Conservation (phyloP, 2,329 filamentous ascomycete species). For the Drechmeria coniospora region DNA sequence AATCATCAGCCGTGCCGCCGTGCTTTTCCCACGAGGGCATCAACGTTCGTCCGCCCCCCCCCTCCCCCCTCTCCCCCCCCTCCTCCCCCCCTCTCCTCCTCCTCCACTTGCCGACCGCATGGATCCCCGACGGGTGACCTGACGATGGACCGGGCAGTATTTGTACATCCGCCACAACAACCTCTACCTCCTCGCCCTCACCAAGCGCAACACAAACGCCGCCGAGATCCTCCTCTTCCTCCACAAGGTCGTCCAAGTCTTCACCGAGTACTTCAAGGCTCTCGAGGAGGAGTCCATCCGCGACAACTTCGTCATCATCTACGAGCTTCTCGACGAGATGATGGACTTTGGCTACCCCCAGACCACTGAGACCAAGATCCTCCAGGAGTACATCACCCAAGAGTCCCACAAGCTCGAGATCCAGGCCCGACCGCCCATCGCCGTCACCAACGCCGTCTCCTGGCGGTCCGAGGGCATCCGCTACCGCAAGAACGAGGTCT, state of each 20-base stretch:
- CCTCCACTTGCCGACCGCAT: not conserved
- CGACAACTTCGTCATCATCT: conserved; percentile 99
- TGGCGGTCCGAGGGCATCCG: conserved; percentile 97
- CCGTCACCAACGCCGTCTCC: conserved; percentile 93
- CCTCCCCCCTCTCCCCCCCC: not conserved
- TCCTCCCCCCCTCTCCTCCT: conserved; percentile 5
- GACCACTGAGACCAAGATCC: conserved; percentile 94
- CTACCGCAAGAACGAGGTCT: conserved; percentile 98
- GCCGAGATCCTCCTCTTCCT: conserved; percentile 97
- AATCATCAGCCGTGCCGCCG: conserved; percentile 89
- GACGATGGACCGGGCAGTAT: conserved; percentile 41
- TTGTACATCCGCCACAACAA: conserved; percentile 99
- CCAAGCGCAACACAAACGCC: conserved; percentile 97
- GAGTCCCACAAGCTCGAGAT: conserved; percentile 98
- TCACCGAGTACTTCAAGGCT: conserved; percentile 99
- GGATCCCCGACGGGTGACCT: not conserved
- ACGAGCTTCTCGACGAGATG: conserved; percentile 98
- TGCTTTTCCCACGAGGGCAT: conserved; percentile 98
- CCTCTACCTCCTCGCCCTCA: conserved; percentile 91
- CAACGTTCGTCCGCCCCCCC: conserved; percentile 52
- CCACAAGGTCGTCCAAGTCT: conserved; percentile 96
- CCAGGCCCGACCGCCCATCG: conserved; percentile 88
- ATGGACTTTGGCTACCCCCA: conserved; percentile 99
- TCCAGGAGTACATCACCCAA: conserved; percentile 98
- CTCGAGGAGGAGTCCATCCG: conserved; percentile 96